Conservation (phyloP, 495 filamentous ascomycete species). For the Symbiotaphrina buchneri region DNA sequence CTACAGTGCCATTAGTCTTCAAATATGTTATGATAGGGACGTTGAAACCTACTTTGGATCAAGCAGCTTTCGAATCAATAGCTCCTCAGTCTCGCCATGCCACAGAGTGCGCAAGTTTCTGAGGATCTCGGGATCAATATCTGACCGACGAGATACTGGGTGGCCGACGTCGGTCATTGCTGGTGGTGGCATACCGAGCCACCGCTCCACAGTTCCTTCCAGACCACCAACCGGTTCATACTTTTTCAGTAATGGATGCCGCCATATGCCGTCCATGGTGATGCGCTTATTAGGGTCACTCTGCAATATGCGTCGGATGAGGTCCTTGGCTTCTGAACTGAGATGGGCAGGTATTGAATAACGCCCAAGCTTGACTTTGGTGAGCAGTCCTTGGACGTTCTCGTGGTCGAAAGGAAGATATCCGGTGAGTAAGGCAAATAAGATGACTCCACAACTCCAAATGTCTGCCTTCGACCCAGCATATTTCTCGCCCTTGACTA, state of each 20-base stretch:
- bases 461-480: slow-evolving; percentile 70
- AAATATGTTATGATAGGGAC: slow-evolving; percentile 5
- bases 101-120: slow-evolving; percentile 71
- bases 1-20: slow-evolving; percentile 16
- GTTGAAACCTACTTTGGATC: slow-evolving; percentile 46
- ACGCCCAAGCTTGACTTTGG: slow-evolving; percentile 23
- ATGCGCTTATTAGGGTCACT: slow-evolving; percentile 56
- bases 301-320: slow-evolving; percentile 54
- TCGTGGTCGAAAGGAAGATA: slow-evolving; percentile 64
- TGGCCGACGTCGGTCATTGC: slow-evolving; percentile 28
- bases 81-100: slow-evolving; percentile 57
- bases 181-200: slow-evolving; percentile 28
- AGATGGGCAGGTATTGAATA: slow-evolving; percentile 51
- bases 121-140: slow-evolving; percentile 59
- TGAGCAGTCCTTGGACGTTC: slow-evolving; percentile 32
- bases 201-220: slow-evolving; percentile 18
- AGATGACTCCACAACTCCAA: slow-evolving; percentile 85
- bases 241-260: slow-evolving; percentile 58
- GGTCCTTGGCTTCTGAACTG: slow-evolving; percentile 47
- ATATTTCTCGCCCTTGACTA: slow-evolving; percentile 49
- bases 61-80: slow-evolving; percentile 39
- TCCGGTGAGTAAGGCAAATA: slow-evolving; percentile 64
- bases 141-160: slow-evolving; percentile 22
- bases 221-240: slow-evolving; percentile 28
- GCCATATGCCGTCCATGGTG: slow-evolving; percentile 55